Evolutionary conservation across 2,329 filamentous ascomycete species (phyloP).

Genomic region (Fonsecaea nubica): DNA sequence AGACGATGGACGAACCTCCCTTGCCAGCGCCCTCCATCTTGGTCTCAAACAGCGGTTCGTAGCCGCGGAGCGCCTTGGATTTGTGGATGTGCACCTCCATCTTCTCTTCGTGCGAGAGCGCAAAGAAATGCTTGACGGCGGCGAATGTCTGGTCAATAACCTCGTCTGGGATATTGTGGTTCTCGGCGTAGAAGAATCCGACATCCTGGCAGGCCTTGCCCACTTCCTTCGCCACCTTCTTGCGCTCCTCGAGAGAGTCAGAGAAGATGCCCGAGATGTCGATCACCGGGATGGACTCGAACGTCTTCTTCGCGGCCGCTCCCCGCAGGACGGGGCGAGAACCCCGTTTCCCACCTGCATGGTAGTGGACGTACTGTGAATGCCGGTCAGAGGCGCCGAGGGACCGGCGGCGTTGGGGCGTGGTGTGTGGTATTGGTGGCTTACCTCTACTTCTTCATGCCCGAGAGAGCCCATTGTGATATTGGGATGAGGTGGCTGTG

Average conservation of each 20-base stretch:
- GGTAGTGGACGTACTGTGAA: slow-evolving; percentile 16
- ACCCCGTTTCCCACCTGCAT: slow-evolving; percentile 14
- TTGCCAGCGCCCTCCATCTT: slow-evolving; percentile 20
- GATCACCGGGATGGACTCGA: slow-evolving; percentile 50
- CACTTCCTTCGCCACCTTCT: slow-evolving; percentile 50
- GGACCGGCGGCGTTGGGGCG: background rate
- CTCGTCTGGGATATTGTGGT: slow-evolving; percentile 10
- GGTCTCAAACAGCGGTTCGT: slow-evolving; percentile 17
- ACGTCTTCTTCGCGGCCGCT: slow-evolving; percentile 19
- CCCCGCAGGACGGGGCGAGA: slow-evolving; percentile 15
- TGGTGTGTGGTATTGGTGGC: background rate
- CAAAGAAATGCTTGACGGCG: slow-evolving; percentile 53
- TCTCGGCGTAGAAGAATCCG: slow-evolving; percentile 49
- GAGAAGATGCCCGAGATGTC: slow-evolving; percentile 53
- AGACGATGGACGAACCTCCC: slow-evolving; percentile 16
- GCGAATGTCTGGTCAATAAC: slow-evolving; percentile 43
- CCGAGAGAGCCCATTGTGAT: slow-evolving; percentile 16
- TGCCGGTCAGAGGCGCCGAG: slow-evolving; percentile 1
- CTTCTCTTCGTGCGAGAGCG: slow-evolving; percentile 54
- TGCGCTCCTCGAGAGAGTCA: slow-evolving; percentile 45
- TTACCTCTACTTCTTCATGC: slow-evolving; percentile 16
- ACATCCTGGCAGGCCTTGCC: slow-evolving; percentile 48
- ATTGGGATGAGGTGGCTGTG: background rate
- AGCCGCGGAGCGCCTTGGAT: slow-evolving; percentile 17
- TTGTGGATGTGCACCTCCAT: slow-evolving; percentile 53